Base-by-base conservation (phyloP, 192 early-diverging fungal genomes). In the Funneliformis mosseae region DNA sequence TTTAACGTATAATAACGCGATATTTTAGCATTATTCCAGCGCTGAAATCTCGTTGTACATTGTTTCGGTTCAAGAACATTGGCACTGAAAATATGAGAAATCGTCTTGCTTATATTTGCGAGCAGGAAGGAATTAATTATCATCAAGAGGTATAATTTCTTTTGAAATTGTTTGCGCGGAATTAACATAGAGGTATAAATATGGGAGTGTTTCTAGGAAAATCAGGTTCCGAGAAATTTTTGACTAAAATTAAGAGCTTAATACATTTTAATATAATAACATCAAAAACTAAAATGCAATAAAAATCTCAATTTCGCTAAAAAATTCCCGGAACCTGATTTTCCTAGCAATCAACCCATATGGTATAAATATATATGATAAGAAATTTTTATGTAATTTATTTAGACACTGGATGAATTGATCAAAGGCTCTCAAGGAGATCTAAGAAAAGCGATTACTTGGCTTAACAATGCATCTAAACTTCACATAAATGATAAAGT, bases 1-100 rank as follows among this genome's bases (percentile, higher is more conserved):
- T 55, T 55, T 55, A 55, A 55, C 50, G 6, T 55, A 55, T 42
- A 4, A 28, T 82, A 50, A 38, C 74, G 8, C 25, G 9, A 1
- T 16, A 9, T 25, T 38, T 83, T 76, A 89, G 94, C 4, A 97
- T 98, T 78, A 98, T 98, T 67, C 96, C 97, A 83, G 96, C 97
- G 4, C 84, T 99, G 78, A 92, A 94, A 3, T 95, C 94, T 27
- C 92, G 97, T 67, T 99, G 97, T 84, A 92, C 97, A 9, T 97
- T 97, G 84, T 99, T 99, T 83, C 88, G 97, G 18, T 99, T 99
- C 88, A 93, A 92, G 81, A 93, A 95, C 27, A 81, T 99, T 59
- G 91, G 92, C 10, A 81, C 81, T 45, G 86, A 85, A 10, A 86
- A 92, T 79, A 88, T 93, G 14, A 84, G 86, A 45, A 81, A 87